These are phyloP conservation scores for Phaeosphaeria sp. DNA, from an alignment of 2,329 filamentous ascomycete species.

Conservation along the genomic window DNA sequence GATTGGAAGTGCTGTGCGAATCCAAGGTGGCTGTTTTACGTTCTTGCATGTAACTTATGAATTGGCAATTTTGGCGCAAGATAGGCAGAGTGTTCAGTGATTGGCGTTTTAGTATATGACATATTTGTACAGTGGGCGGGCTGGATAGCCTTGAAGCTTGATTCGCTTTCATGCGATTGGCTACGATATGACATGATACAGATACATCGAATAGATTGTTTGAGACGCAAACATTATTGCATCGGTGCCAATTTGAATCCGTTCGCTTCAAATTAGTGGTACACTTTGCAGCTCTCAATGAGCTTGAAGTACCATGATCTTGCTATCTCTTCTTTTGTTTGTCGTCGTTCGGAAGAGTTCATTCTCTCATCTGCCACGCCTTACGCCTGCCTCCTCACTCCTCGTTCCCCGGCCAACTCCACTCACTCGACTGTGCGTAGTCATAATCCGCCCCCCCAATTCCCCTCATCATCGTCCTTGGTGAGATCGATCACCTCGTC, in stretches of 20 bases:
- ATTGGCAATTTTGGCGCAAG: background rate
- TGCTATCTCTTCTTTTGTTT: too few species aligned
- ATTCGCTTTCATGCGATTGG: background rate
- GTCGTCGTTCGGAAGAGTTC: too few species aligned
- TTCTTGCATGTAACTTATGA: conserved; percentile 4
- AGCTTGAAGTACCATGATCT: too few species aligned
- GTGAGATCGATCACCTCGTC: background rate
- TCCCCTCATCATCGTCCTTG: background rate
- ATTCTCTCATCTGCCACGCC: background rate
- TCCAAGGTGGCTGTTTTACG: background rate
- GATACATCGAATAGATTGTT: too few species aligned
- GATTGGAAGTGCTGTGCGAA: too few species aligned
- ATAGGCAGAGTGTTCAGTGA: background rate
- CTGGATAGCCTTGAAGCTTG: background rate
- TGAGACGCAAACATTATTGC: too few species aligned
- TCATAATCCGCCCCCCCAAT: background rate
- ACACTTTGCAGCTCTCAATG: background rate
- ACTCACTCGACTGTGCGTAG: conserved; percentile 14
- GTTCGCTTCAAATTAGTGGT: background rate
- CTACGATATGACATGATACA: background rate
- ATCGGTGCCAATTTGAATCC: too few species aligned
- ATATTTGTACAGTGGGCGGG: background rate
- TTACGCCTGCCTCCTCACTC: background rate
- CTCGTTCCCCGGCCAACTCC: conserved; percentile 10
- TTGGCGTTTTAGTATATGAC: background rate